These are phyloP conservation scores for Dothideomycetes sp. DNA, from an alignment of 2,329 filamentous ascomycete genomes.

Conservation along the genomic window DNA sequence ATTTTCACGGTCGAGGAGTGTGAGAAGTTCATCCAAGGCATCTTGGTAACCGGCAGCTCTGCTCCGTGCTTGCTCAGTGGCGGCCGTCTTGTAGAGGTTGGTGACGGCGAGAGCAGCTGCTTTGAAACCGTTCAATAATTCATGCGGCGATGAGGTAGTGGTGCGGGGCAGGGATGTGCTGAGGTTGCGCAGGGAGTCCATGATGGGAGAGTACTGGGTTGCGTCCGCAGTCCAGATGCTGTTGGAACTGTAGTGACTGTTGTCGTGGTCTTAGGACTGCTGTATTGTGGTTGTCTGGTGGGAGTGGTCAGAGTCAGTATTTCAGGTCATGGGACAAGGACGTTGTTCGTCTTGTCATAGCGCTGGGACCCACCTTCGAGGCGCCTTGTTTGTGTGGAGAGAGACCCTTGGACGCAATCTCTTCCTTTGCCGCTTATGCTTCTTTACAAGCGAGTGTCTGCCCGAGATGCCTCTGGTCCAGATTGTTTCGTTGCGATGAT, in stretches of 20 bases:
- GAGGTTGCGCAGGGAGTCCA: slow-evolving; percentile 55
- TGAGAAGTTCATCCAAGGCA: slow-evolving; percentile 79
- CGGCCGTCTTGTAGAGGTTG: slow-evolving; percentile 89
- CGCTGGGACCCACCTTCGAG: not conserved
- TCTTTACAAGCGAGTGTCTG: too few relatives aligned
- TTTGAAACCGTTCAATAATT: slow-evolving; percentile 80
- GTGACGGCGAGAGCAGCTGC: slow-evolving; percentile 87
- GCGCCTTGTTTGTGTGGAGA: not conserved
- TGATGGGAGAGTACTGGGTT: slow-evolving; percentile 18
- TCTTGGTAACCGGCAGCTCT: slow-evolving; percentile 83
- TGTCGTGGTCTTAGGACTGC: not conserved
- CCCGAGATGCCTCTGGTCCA: too few relatives aligned
- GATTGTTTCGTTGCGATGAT: too few relatives aligned
- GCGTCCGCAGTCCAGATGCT: not conserved
- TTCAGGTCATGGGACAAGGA: not conserved
- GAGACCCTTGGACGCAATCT: not conserved
- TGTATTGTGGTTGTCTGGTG: not conserved
- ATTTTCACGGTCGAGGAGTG: slow-evolving; percentile 72
- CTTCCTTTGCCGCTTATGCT: not conserved
- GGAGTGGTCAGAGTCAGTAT: not conserved
- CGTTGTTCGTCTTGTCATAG: not conserved
- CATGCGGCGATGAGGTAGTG: slow-evolving; percentile 26
- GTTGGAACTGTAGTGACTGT: not conserved
- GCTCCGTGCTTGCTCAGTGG: slow-evolving; percentile 63
- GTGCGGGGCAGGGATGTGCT: slow-evolving; percentile 50